Conservation (phyloP, 768 basidiomycete genomes). For the Psilocybe azurescens region DNA sequence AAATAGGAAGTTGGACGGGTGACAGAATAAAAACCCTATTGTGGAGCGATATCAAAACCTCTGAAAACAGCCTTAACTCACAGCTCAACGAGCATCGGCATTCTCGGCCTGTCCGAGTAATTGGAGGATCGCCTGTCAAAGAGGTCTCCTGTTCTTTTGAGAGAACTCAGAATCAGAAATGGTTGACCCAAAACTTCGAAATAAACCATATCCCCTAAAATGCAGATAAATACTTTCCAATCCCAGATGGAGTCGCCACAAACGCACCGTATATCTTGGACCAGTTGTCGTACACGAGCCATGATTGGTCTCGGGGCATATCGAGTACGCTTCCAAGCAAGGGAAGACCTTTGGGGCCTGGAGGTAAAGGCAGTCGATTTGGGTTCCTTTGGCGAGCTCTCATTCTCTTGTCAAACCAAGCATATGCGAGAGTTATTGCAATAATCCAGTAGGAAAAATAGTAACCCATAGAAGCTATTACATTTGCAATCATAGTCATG, state of each 20-base stretch:
- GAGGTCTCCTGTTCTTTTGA: conserved; percentile 49
- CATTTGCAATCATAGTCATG: too few relatives aligned
- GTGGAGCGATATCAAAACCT: too few relatives aligned
- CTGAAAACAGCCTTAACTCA: conserved; percentile 25
- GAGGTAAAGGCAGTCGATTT: conserved; percentile 18
- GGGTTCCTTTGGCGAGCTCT: too few relatives aligned
- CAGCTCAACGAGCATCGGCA: conserved; percentile 57
- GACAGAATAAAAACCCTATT: not conserved
- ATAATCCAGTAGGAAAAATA: too few relatives aligned
- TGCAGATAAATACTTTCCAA: not conserved
- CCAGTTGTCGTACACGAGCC: conserved; percentile 37
- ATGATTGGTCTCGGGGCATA: conserved; percentile 30
- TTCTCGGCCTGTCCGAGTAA: conserved; percentile 54
- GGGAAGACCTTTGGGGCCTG: conserved; percentile 36
- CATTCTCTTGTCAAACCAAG: too few relatives aligned
- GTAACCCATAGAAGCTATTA: too few relatives aligned
- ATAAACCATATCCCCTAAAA: conserved; percentile 56
- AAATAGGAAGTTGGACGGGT: not conserved
- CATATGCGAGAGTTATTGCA: too few relatives aligned
- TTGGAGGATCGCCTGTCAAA: conserved; percentile 58
- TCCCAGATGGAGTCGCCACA: not conserved
- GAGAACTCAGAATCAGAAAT: conserved; percentile 27
- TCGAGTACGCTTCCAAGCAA: conserved; percentile 35
- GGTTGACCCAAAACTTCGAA: conserved; percentile 47
- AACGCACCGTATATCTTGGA: conserved; percentile 33